Base-by-base conservation (phyloP, 2,329 filamentous ascomycete species). In the Cercospora zeina region DNA sequence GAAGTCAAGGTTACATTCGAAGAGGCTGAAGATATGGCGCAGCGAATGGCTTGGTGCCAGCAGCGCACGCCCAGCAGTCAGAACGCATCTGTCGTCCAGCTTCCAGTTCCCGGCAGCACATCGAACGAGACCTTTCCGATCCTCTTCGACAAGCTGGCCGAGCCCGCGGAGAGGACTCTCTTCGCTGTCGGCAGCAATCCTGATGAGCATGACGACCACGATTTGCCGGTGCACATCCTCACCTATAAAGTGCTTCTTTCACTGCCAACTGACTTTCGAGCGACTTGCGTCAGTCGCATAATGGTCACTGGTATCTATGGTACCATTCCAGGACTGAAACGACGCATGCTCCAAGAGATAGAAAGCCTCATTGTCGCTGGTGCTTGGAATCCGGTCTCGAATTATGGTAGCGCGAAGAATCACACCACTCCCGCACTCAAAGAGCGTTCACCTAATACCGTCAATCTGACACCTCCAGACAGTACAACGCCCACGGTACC, bases 211-310 rank as follows among this genome's bases (percentile, higher is more conserved):
- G 95, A 99, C 71, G 93, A 97, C 70, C 83, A 99, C 68, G 93
- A 97, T 67, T 82, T 90, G 16, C 87, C 93, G 0, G 71, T 97
- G 1, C 90, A 90, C 56, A 73, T 87, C 11, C 82, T 97, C 8
- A 80, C 96, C 2, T 96, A 96, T 76, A 84, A 85, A 58, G 84
- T 87, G 37, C 82, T 99, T 1, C 80, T 96, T 1, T 82, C 85
- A 7, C 80, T 97, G 1, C 90, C 92, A 0, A 78, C 93, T 3
- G 95, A 99, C 75, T 87, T 93, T 3, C 87, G 95, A 24, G 88
- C 89, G 0, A 78, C 88, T 4, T 97, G 93, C 75, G 95, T 97
- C 87, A 87, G 92, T 1, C 89, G 93, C 39, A 89, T 97, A 50
- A 81, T 96, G 14, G 89, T 99, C 71, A 89, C 88, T 0, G 95